phyloP scores from a whole-genome alignment of 2,329 filamentous ascomycete species.

The Ascocoryne sarcoides region DNA sequence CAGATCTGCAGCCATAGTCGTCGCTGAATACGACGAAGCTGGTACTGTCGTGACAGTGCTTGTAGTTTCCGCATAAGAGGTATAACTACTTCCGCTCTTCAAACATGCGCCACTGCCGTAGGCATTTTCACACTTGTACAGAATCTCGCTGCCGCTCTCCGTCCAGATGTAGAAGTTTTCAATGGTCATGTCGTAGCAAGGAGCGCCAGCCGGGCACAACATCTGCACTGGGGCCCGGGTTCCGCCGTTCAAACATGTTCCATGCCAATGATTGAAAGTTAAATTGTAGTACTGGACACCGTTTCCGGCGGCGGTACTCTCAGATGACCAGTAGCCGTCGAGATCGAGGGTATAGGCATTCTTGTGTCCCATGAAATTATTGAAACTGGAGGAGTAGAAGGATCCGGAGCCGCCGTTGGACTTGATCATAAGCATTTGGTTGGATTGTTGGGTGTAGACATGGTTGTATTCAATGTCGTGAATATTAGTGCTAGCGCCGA shows the following conservation, averaged over 20 bases:
- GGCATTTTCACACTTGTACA: conserved; percentile 40
- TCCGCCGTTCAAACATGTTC: conserved; percentile 35
- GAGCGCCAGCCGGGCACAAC: conserved; percentile 40
- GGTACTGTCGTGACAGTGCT: conserved; percentile 7
- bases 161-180: conserved; percentile 45
- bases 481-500: conserved; percentile 41
- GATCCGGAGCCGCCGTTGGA: conserved; percentile 47
- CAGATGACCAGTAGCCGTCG: conserved; percentile 43
- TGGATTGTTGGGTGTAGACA: conserved; percentile 48
- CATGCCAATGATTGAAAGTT: conserved; percentile 47
- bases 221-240: conserved; percentile 44
- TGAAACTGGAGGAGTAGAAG: conserved; percentile 40
- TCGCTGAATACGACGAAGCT: conserved; percentile 2
- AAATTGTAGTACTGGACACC: conserved; percentile 40
- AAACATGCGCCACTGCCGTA: conserved; percentile 42
- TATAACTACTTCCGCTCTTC: conserved; percentile 12
- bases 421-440: conserved; percentile 57
- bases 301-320: conserved; percentile 34
- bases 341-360: conserved; percentile 51
- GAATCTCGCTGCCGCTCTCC: conserved; percentile 33
- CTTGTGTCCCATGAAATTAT: conserved; percentile 50
- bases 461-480: conserved; percentile 46
- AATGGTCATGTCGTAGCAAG: conserved; percentile 44
- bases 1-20: conserved; percentile 9
- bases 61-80: conserved; percentile 10